Evolutionary conservation across 371 early-diverging fungal species (phyloP).

Genomic region (Gilbertella persicaria): DNA sequence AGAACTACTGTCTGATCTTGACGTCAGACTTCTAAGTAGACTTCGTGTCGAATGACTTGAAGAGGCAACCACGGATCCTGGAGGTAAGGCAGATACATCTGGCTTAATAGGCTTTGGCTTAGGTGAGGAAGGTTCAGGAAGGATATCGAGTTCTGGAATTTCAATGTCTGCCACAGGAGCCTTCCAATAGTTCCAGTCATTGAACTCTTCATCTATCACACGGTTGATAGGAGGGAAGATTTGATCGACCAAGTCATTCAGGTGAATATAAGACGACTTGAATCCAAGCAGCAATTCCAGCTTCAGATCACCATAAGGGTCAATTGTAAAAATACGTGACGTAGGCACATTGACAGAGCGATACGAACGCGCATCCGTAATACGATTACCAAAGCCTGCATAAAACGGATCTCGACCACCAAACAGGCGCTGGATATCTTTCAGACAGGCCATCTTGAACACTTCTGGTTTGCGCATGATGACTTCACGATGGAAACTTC

Average conservation of each 20-base stretch:
- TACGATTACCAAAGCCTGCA: constrained; percentile 99
- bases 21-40: constrained; percentile 44
- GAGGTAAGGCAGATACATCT: constrained; percentile 32
- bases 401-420: constrained; percentile 85
- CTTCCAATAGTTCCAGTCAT: constrained; percentile 91
- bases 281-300: constrained; percentile 85
- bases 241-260: constrained; percentile 94
- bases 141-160: constrained; percentile 46
- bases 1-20: constrained; percentile 14
- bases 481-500: constrained; percentile 94
- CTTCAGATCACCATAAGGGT: constrained; percentile 90
- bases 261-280: constrained; percentile 83
- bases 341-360: constrained; percentile 92
- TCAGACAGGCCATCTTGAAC: constrained; percentile 97
- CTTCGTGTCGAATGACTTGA: constrained; percentile 15
- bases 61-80: constrained; percentile 25
- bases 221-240: constrained; percentile 84
- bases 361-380: constrained; percentile 93
- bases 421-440: constrained; percentile 91
- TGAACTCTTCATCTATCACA: constrained; percentile 67
- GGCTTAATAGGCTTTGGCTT: constrained; percentile 44
- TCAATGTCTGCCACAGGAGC: constrained; percentile 55
- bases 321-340: constrained; percentile 96
- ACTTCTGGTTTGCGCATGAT: constrained; percentile 95
- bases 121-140: constrained; percentile 28